Evolutionary conservation across 352 stramenopile species (phyloP), one percentile per base, ranked within the genome.

Genomic region (Phytophthora cactorum): DNA sequence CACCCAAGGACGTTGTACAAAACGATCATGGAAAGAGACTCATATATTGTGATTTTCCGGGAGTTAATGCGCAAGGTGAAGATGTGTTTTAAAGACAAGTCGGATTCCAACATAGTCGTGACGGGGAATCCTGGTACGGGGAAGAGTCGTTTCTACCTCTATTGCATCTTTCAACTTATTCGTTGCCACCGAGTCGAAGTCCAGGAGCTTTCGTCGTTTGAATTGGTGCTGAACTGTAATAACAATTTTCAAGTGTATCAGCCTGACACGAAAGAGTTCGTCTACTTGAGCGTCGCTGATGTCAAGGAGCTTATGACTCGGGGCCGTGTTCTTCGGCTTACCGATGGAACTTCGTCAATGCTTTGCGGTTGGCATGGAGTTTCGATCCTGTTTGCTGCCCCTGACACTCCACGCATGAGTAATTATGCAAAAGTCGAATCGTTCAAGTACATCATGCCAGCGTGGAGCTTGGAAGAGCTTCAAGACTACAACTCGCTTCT

Each of bases 61-160:
- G 7, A 39, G 11, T 39, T 39, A 39, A 39, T 5, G 34, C 34
- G 8, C 8, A 12, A 5, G 34, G 34, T 39, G 11, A 39, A n/a
- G n/a, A n/a, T n/a, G n/a, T n/a, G n/a, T n/a, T n/a, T n/a, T n/a
- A n/a, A n/a, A n/a, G n/a, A n/a, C n/a, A n/a, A n/a, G n/a, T n/a
- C n/a, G n/a, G n/a, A n/a, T n/a, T n/a, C n/a, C n/a, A n/a, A n/a
- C n/a, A n/a, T n/a, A n/a, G n/a, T n/a, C n/a, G n/a, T 12, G 34
- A 39, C 34, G 34, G 4, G 34, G 34, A 39, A 12, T 39, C 34
- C 34, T 39, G 34, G 34, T 8, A 14, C 34, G 9, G 11, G 63
- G 59, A 68, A 68, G 27, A 77, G 64, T 54, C 50, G 39, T 14
- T 70, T 73, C 52, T 74, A 77, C 36, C 58, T 69, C 15, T 77